phyloP scores from a whole-genome alignment of 768 basidiomycete genomes.

The Suillus cothurnatus region DNA sequence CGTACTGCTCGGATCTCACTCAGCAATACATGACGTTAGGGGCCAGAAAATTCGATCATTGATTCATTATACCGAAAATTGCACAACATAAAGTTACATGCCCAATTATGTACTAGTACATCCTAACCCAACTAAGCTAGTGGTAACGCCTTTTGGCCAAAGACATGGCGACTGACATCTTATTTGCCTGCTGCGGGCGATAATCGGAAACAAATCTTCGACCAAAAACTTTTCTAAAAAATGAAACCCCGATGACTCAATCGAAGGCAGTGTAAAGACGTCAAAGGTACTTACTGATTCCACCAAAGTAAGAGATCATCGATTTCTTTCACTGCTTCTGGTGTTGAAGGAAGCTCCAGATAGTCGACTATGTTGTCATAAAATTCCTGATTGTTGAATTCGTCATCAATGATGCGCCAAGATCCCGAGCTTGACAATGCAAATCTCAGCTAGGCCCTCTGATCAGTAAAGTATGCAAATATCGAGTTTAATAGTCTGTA shows the following conservation, averaged over 20 bases:
- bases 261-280: background rate
- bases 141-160: background rate
- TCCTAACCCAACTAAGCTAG: background rate
- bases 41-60: background rate
- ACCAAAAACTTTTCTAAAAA: background rate
- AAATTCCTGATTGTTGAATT: background rate
- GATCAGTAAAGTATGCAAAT: background rate
- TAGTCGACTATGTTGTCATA: background rate
- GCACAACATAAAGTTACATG: background rate
- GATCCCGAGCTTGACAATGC: background rate
- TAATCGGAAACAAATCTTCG: background rate
- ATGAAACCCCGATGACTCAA: background rate
- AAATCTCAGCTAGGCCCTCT: background rate
- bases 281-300: slow-evolving; percentile 8
- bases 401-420: background rate
- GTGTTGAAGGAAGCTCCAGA: background rate
- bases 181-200: background rate
- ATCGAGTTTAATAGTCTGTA: background rate
- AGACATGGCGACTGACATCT: background rate
- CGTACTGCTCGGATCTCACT: background rate
- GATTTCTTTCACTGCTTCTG: background rate
- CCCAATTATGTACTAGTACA: no score
- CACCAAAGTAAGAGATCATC: background rate
- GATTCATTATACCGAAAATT: background rate
- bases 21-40: background rate